These are phyloP conservation scores for Irpex rosettiformis DNA, from an alignment of 1,284 basidiomycete species.

Conservation along the genomic window DNA sequence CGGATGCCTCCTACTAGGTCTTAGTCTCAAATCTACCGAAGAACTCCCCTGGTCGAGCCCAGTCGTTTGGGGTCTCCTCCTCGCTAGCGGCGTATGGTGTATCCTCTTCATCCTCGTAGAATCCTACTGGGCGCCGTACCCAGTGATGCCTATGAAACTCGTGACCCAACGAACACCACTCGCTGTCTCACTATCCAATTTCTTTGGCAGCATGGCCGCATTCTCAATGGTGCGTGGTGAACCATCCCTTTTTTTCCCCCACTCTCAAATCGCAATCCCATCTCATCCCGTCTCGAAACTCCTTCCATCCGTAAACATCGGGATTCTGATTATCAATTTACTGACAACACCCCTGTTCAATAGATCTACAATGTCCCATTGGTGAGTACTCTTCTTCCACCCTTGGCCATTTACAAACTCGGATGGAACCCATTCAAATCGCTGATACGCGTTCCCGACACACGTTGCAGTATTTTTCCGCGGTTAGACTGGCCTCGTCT, in stretches of 20 bases:
- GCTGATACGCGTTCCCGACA: background rate
- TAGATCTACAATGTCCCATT: constrained; percentile 86
- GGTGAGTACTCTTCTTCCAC: constrained; percentile 35
- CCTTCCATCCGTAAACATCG: constrained; percentile 3
- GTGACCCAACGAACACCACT: constrained; percentile 75
- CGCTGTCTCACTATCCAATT: constrained; percentile 77
- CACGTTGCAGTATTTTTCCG: constrained; percentile 67
- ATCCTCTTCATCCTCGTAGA: constrained; percentile 72
- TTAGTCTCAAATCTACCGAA: constrained; percentile 80
- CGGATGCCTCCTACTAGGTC: constrained; percentile 70
- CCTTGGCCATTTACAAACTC: background rate
- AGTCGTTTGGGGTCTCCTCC: constrained; percentile 62
- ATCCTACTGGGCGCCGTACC: constrained; percentile 68
- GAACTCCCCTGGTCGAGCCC: constrained; percentile 76
- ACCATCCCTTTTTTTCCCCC: background rate
- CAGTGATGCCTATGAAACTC: constrained; percentile 82
- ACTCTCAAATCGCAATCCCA: no score
- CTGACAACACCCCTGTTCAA: background rate
- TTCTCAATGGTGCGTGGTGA: constrained; percentile 71
- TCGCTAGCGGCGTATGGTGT: constrained; percentile 49
- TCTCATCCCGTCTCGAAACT: no score
- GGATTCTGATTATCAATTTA: constrained; percentile 14
- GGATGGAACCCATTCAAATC: background rate
- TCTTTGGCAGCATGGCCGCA: constrained; percentile 70
- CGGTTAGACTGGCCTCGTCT: constrained; percentile 75